These are phyloP conservation scores for Euphorbia pulcherrima DNA, from an alignment of 345 rosid species.

Conservation along the genomic window DNA sequence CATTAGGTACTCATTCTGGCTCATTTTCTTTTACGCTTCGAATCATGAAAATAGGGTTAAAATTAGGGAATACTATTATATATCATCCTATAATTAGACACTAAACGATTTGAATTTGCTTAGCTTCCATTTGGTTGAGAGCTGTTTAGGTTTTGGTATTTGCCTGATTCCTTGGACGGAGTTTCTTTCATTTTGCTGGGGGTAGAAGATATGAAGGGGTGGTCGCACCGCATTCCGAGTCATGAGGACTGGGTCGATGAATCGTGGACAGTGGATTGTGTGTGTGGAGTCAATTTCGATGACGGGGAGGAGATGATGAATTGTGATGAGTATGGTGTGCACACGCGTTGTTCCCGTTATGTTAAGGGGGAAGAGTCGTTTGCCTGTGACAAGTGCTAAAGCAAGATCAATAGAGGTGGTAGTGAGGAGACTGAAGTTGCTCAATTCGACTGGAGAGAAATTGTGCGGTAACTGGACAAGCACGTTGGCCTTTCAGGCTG, in stretches of 20 bases:
- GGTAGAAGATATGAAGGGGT: constrained; percentile 43
- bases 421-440: constrained; percentile 93
- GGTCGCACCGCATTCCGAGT: constrained; percentile 56
- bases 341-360: constrained; percentile 85
- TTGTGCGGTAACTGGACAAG: constrained; percentile 30
- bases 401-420: constrained; percentile 40
- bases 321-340: constrained; percentile 96
- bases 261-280: constrained; percentile 96
- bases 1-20: neutral
- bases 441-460: constrained; percentile 62
- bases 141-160: neutral
- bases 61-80: neutral
- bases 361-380: constrained; percentile 77
- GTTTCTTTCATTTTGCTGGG: neutral
- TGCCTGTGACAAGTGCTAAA: constrained; percentile 80
- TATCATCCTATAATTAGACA: neutral
- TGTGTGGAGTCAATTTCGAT: constrained; percentile 83
- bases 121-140: neutral
- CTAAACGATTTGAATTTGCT: constrained; percentile 3
- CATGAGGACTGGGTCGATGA: constrained; percentile 93
- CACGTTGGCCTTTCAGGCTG: constrained; percentile 49
- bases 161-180: neutral
- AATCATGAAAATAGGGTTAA: neutral
- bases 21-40: neutral
- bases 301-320: constrained; percentile 99